Evolutionary conservation across 2,329 filamentous ascomycete genomes (phyloP), one percentile per base, ranked within the genome.

Genomic region (Diaporthe citriasiana): DNA sequence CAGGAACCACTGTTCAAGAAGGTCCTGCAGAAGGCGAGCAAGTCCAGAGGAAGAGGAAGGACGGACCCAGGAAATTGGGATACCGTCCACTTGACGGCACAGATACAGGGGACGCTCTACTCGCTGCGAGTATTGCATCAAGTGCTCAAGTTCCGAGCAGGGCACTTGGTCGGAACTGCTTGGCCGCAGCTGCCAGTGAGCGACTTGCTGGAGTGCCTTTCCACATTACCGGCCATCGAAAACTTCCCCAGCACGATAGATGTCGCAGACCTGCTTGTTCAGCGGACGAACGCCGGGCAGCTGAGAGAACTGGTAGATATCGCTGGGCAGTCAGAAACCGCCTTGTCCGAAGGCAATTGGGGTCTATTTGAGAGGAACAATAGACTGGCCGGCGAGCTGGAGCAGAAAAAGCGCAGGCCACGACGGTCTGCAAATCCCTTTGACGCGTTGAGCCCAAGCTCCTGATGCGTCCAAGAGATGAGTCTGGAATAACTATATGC

Each of bases 81-180:
- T 13, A 83, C 88, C 25, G 81, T 93, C 56, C 92, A 94, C 77
- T 84, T 93, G 63, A 80, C 86, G 12, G 91, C 91, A 0, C 89
- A 92, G 76, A 81, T 91, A 0, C 89, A 92, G 71, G 89, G 89
- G 6, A 84, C 87, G 0, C 81, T 90, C 8, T 93, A 93, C 78
- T 93, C 91, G 0, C 79, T 93, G 1, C 86, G 90, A 56, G 88
- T 90, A 75, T 79, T 88, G 27, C 82, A 82, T 74, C 89, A 91
- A 78, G 79, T 91, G 5, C 76, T 88, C 3, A 82, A 27, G 27
- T 73, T 60, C 40, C 53, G 30, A 42, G 38, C 40, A 38, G 72
- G 60, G 47, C 40, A 13, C 17, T 25, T 70, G 4, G 65, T 60
- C 19, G 47, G 45, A 33, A 63, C 19, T 35, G 22, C 53, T n/a